Percentiles rank a stretch among this genome's conserved stretches.
These are phyloP conservation scores for Coprinopsis strossmayeri DNA, from an alignment of 768 basidiomycete species.

Conservation along the genomic window DNA sequence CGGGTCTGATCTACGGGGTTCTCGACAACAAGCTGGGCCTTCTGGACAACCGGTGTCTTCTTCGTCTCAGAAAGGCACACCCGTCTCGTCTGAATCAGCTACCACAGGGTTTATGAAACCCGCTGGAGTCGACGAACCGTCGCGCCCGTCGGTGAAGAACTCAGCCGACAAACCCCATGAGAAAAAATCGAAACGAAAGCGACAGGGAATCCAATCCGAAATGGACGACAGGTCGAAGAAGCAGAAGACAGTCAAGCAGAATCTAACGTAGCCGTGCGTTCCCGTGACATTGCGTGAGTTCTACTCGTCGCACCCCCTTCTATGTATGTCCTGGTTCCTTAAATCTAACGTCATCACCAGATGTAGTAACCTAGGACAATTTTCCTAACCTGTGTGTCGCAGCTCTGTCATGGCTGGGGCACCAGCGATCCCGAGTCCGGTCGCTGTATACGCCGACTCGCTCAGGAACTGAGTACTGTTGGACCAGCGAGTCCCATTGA, in stretches of 20 bases:
- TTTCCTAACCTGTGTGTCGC: too few species aligned
- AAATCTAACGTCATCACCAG: not conserved
- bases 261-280: not conserved
- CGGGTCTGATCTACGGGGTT: conserved; percentile 41
- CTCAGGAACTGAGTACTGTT: too few species aligned
- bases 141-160: conserved; percentile 17
- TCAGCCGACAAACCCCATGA: conserved; percentile 14
- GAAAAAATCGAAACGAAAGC: conserved; percentile 3
- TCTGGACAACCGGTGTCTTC: conserved; percentile 3
- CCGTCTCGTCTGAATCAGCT: conserved; percentile 9
- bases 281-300: conserved; percentile 1
- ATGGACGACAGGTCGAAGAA: conserved; percentile 1
- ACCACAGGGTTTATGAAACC: conserved; percentile 44
- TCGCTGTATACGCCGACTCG: too few species aligned
- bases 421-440: too few species aligned
- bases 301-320: too few species aligned
- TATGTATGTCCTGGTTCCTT: not conserved
- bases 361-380: not conserved
- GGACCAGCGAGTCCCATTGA: too few species aligned
- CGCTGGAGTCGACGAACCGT: conserved; percentile 47
- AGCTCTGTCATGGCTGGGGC: too few species aligned
- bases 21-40: conserved; percentile 8
- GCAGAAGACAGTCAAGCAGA: conserved; percentile 2
- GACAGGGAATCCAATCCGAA: not conserved
- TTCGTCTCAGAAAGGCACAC: not conserved